Evolutionary conservation across 2,329 filamentous ascomycete species (phyloP).

Genomic region (Pseudocercospora eumusae): DNA sequence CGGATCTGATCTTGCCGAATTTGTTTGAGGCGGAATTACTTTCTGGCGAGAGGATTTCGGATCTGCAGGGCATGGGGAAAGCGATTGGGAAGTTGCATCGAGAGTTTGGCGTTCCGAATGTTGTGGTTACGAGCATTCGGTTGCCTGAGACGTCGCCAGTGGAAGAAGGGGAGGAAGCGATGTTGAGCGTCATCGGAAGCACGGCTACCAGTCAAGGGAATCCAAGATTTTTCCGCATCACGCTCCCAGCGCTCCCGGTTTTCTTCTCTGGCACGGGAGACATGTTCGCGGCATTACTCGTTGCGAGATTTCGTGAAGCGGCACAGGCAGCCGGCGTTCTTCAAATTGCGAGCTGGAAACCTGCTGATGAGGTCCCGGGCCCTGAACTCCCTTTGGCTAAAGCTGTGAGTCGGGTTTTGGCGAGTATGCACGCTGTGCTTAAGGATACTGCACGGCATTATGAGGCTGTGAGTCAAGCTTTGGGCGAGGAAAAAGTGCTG

Average conservation of each 20-base stretch:
- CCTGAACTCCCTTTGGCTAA: conserved; percentile 77
- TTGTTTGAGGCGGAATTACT: conserved; percentile 96
- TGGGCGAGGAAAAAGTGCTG: conserved; percentile 50
- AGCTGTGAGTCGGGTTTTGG: conserved; percentile 82
- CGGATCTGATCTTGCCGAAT: conserved; percentile 91
- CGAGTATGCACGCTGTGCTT: conserved; percentile 88
- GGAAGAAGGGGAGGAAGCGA: conserved; percentile 33
- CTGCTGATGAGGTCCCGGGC: conserved; percentile 68
- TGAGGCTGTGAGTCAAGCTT: conserved; percentile 60
- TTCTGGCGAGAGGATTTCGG: conserved; percentile 78
- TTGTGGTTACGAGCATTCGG: conserved; percentile 79
- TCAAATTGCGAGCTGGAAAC: conserved; percentile 68
- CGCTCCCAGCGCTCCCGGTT: conserved; percentile 82
- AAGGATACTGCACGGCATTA: conserved; percentile 67
- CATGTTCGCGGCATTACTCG: conserved; percentile 93
- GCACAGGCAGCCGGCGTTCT: conserved; percentile 59
- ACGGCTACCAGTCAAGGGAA: conserved; percentile 64
- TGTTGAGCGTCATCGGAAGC: conserved; percentile 68
- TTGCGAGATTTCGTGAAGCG: conserved; percentile 84
- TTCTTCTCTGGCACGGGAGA: conserved; percentile 97
- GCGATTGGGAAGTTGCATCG: conserved; percentile 63
- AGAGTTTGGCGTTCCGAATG: conserved; percentile 73
- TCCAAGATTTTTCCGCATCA: conserved; percentile 83
- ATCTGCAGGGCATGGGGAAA: conserved; percentile 68
- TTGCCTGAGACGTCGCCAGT: conserved; percentile 58